Percentiles rank a stretch among this genome's conserved stretches.
Conservation (phyloP, 495 filamentous ascomycete genomes). For the Xylaria acuta region DNA sequence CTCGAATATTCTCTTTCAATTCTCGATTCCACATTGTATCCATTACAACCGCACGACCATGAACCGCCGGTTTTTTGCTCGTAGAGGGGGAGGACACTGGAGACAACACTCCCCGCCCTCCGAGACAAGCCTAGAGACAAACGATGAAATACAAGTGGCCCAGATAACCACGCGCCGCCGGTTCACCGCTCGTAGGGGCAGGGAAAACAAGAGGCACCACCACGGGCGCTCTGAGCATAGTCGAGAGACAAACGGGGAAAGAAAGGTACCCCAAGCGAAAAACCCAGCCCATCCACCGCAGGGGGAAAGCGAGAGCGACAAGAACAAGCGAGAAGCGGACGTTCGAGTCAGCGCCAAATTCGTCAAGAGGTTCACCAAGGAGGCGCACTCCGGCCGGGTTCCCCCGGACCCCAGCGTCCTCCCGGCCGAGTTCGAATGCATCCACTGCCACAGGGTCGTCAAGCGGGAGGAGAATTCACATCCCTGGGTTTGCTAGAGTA, state of each 20-base stretch:
- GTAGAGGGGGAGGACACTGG: neutral
- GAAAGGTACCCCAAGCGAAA: neutral
- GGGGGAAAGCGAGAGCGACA: neutral
- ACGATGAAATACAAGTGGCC: neutral
- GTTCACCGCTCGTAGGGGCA: neutral
- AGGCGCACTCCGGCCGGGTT: neutral
- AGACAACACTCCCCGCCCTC: neutral
- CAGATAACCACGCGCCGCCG: neutral
- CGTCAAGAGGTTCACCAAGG: neutral
- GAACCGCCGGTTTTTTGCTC: neutral
- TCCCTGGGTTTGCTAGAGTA: conserved; percentile 25
- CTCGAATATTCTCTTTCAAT: neutral
- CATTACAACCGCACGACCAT: neutral
- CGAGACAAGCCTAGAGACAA: neutral
- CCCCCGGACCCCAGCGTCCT: neutral
- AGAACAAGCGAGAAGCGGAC: neutral
- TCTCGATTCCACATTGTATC: neutral
- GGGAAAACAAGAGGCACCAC: neutral
- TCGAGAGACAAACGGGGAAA: neutral
- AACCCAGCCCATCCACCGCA: neutral
- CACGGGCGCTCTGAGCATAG: neutral
- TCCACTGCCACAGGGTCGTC: conserved; percentile 1
- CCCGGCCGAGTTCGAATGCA: conserved; percentile 4
- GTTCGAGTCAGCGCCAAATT: neutral
- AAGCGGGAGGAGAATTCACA: conserved; percentile 16